Base-by-base conservation (phyloP, 2,329 filamentous ascomycete genomes). In the Botrytis elliptica region DNA sequence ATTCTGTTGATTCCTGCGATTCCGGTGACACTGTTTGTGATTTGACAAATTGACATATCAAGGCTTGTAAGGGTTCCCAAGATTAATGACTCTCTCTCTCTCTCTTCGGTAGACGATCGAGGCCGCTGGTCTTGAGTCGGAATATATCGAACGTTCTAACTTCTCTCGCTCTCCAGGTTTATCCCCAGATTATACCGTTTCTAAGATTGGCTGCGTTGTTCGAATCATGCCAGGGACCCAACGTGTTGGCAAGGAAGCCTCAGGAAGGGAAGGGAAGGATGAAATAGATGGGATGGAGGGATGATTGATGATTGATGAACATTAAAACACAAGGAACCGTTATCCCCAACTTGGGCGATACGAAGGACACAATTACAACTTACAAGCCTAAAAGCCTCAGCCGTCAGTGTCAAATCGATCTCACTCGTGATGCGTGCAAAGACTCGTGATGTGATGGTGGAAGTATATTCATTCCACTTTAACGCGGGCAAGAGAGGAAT, bases 371-470 rank as follows among this genome's bases (percentile, higher is more conserved):
- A n/a, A 52, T n/a, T 46, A 9, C 46, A 49, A n/a, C n/a, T n/a
- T 46, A 9, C 36, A 49, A 46, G 42, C 14, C 42, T 65, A 9
- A 65, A 49, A 20, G 63, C 63, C 63, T 66, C 63, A 66, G 49
- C 49, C 33, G 29, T 52, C 33, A 52, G 49, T 14, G 49, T 52
- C 25, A 52, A 52, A 52, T n/a, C 49, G 49, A 52, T n/a, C 25
- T 52, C 49, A n/a, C 49, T 52, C 49, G 49, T 52, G 49, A 52
- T 52, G 25, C 49, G 6, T 52, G 52, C 22, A 18, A 9, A 66
- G 64, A 33, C 64, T 52, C 29, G 64, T 66, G 64, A 66, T 49
- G 33, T 66, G 64, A 66, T 52, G 29, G 33, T 66, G 18, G 12
- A 67, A 66, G 36, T 38, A 16, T 33, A 33, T 4, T 33, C 38